Percentiles rank a stretch among this genome's conserved stretches.
These are phyloP conservation scores for Fonsecaea nubica DNA, from an alignment of 2,329 filamentous ascomycete species.

Conservation along the genomic window DNA sequence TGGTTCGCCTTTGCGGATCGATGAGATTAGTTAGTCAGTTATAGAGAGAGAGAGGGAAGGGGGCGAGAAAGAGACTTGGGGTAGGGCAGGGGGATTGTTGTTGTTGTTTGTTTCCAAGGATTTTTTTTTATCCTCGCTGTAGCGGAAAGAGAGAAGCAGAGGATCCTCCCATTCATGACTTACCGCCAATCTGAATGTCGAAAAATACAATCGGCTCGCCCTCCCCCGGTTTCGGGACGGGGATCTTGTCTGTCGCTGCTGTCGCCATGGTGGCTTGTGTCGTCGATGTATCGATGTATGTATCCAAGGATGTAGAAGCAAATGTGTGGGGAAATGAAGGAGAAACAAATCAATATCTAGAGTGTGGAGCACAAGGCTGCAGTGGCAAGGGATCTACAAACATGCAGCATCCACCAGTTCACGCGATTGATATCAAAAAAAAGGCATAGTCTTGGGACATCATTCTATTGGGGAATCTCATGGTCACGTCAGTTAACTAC, in stretches of 20 bases:
- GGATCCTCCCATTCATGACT: slow-evolving; percentile 11
- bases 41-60: too few species aligned
- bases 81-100: too few species aligned
- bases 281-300: background rate
- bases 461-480: background rate
- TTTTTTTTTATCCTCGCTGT: too few species aligned
- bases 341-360: background rate
- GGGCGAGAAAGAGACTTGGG: too few species aligned
- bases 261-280: slow-evolving; percentile 26
- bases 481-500: background rate
- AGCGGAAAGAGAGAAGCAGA: too few species aligned
- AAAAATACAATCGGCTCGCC: slow-evolving; percentile 57
- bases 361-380: slow-evolving; percentile 10
- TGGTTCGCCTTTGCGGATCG: slow-evolving; percentile 69
- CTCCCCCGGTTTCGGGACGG: slow-evolving; percentile 39
- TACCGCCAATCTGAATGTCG: slow-evolving; percentile 56
- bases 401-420: background rate
- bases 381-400: slow-evolving; percentile 11
- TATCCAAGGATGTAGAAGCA: background rate
- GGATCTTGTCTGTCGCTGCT: slow-evolving; percentile 17
- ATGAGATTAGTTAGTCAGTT: too few species aligned
- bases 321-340: background rate
- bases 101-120: too few species aligned
- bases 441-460: too few species aligned
- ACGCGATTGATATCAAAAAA: background rate